Percentiles rank a stretch among this genome's conserved stretches.
Evolutionary conservation across 1,284 basidiomycete species (phyloP).

Genomic region (Irpex sp.): DNA sequence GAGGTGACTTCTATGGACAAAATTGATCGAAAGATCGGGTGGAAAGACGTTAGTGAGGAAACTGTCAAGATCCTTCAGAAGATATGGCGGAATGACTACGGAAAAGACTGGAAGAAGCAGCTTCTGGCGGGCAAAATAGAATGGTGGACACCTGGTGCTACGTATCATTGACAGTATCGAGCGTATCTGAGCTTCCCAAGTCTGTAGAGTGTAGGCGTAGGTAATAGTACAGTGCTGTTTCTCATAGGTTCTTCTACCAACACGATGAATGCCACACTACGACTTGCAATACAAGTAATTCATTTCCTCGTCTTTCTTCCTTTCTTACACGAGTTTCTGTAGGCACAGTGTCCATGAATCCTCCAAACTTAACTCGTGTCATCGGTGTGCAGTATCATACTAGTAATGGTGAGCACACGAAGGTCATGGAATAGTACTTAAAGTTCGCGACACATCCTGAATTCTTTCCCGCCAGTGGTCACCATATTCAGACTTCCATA

Average conservation of each 20-base stretch:
- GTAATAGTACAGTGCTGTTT: too few species aligned
- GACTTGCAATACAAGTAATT: too few species aligned
- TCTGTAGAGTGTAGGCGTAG: too few species aligned
- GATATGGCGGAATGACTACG: neutral
- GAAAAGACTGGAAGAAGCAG: neutral
- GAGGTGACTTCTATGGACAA: slow-evolving; percentile 21
- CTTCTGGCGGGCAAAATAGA: neutral
- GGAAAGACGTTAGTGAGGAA: slow-evolving; percentile 16
- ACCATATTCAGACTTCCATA: neutral
- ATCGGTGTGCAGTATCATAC: too few species aligned
- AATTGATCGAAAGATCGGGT: slow-evolving; percentile 3
- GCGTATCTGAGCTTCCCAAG: neutral
- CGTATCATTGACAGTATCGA: neutral
- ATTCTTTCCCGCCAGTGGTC: neutral
- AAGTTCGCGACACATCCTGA: neutral
- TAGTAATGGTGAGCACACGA: neutral
- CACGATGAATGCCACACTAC: too few species aligned
- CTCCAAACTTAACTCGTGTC: too few species aligned
- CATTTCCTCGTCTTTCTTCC: too few species aligned
- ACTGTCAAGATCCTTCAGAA: neutral
- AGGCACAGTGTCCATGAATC: too few species aligned
- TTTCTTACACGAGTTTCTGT: too few species aligned
- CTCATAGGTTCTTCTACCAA: too few species aligned
- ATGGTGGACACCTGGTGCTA: neutral
- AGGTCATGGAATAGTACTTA: neutral